Evolutionary conservation across 257 asterid species (phyloP).

Genomic region (Solanum bulbocastanum): DNA sequence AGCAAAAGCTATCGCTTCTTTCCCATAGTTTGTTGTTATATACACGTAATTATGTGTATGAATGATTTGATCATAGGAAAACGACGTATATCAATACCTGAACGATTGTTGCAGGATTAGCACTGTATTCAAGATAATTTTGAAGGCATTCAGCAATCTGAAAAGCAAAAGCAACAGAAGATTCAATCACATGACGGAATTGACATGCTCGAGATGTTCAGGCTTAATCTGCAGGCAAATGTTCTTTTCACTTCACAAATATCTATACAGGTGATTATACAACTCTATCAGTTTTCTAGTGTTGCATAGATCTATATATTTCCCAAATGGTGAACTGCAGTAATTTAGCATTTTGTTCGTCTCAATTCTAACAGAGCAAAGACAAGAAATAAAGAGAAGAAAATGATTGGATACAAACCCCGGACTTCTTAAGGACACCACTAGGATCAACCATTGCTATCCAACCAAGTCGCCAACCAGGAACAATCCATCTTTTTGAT

Average conservation of each 20-base stretch:
- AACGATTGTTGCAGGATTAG: constrained; percentile 48
- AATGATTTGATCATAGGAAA: not conserved
- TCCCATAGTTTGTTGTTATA: not conserved
- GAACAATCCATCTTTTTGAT: constrained; percentile 83
- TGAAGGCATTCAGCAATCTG: constrained; percentile 46
- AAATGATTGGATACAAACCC: constrained; percentile 30
- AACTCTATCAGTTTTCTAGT: not conserved
- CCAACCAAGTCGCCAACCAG: constrained; percentile 94
- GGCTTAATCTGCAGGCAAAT: not conserved
- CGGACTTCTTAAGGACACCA: constrained; percentile 49
- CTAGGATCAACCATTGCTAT: constrained; percentile 52
- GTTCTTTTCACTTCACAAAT: not conserved
- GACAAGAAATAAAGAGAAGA: not conserved
- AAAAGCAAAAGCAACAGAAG: not conserved
- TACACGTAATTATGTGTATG: not conserved
- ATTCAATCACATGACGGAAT: not conserved
- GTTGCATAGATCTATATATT: not conserved
- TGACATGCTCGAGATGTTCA: not conserved
- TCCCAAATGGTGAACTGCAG: not conserved
- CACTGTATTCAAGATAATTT: constrained; percentile 32
- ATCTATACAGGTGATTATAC: not conserved
- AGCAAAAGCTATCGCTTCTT: not conserved
- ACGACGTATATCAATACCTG: constrained; percentile 21
- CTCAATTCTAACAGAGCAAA: not conserved
- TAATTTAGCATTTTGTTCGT: not conserved